phyloP scores from a whole-genome alignment of 2,329 filamentous ascomycete species.

The Fusarium heterosporum region DNA sequence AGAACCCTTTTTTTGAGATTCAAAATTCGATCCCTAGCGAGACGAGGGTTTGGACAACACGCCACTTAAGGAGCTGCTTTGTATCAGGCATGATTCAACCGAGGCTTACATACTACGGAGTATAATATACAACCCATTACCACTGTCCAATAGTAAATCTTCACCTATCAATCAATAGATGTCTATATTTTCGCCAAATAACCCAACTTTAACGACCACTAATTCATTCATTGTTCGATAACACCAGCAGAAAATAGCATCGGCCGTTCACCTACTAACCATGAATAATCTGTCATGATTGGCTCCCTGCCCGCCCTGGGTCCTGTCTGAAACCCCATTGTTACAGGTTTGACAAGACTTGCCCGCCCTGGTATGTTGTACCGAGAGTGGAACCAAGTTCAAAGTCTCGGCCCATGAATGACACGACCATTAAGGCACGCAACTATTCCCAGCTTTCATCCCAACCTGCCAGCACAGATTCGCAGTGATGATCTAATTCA shows the following conservation, averaged over 20 bases:
- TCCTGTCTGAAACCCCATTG: slow-evolving; percentile 42
- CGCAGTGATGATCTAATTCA: background rate
- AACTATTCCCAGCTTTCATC: slow-evolving; percentile 10
- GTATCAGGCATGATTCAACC: slow-evolving; percentile 30
- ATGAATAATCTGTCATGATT: slow-evolving; percentile 23
- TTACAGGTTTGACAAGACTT: slow-evolving; percentile 45
- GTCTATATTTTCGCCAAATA: background rate
- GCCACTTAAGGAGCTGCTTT: slow-evolving; percentile 37
- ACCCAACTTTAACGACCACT: background rate
- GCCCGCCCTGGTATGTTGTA: slow-evolving; percentile 36
- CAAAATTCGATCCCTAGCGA: slow-evolving; percentile 5
- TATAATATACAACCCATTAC: too few species aligned
- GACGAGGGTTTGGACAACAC: slow-evolving; percentile 33
- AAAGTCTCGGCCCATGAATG: slow-evolving; percentile 25
- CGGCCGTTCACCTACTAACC: background rate
- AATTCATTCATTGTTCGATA: slow-evolving; percentile 10
- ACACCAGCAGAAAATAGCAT: slow-evolving; percentile 8
- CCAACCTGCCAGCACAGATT: background rate
- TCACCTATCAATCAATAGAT: background rate
- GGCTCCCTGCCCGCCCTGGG: slow-evolving; percentile 16
- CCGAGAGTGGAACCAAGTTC: slow-evolving; percentile 17
- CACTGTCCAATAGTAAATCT: background rate
- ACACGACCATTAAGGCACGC: slow-evolving; percentile 6
- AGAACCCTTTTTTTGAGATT: slow-evolving; percentile 9
- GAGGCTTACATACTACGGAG: background rate